Evolutionary conservation across 805 yeast species (phyloP), one percentile per base, ranked within the genome.

Genomic region (Barnettozyma siamensis): DNA sequence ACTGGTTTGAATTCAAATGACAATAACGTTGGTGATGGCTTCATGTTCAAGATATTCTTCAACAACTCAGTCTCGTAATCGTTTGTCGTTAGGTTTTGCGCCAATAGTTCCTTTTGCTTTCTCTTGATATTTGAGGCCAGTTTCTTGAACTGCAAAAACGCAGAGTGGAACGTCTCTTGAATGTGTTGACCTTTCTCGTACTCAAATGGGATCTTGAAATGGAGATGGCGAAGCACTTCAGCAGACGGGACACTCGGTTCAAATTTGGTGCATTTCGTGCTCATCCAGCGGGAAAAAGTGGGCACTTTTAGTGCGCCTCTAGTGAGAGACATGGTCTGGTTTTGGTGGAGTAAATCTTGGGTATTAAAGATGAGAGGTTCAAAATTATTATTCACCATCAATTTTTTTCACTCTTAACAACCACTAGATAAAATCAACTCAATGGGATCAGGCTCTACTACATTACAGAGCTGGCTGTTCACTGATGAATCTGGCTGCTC

Each of bases 1-100:
- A 88, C 88, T 3, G 88, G 87, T 16, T 77, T 70, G 64, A 93
- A 85, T 57, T 93, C 89, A 64, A 88, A 88, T 1, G 95, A 83
- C 13, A 91, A 64, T 5, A 89, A 60, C 0, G 81, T 72, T 0
- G 96, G 91, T 27, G 66, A 63, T 2, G 87, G 83, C 47, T 75
- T 73, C 70, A 66, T 59, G 2, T 55, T 47, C n/a, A 69, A 35
- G 17, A 75, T 69, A 37, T 67, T 69, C 13, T 64, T 58, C 23
- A 78, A 45, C 19, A 77, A 56, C 13, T 56, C 65, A 34, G 65
- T 61, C 47, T 78, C 84, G 44, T 70, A 68, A 5, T 70, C 72
- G 40, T 69, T 69, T 31, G 77, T 48, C 2, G 60, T 57, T 29
- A 63, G 54, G 12, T 71, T 70, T 49, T 70, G 70, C 2, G 55